A percentile compares a stretch with the other conserved stretches of the same genome.
Conservation (phyloP, 768 basidiomycete genomes). For the Pleurotus citrinopileatus region DNA sequence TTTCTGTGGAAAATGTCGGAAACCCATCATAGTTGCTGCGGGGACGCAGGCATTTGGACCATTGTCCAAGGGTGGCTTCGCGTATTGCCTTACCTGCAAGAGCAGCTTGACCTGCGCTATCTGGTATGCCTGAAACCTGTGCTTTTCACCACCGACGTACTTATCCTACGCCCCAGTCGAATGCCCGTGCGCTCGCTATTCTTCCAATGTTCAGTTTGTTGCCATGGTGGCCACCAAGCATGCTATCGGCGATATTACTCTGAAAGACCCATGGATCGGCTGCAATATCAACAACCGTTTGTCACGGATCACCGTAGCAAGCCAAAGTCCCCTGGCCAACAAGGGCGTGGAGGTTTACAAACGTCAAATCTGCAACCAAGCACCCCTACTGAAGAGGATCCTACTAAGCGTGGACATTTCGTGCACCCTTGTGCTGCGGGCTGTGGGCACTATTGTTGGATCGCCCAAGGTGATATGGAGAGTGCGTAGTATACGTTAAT, state of each 20-base stretch:
- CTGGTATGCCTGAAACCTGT: slow-evolving; percentile 48
- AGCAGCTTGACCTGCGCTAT: slow-evolving; percentile 57
- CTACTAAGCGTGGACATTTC: slow-evolving; percentile 22
- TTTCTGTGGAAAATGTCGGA: slow-evolving; percentile 66
- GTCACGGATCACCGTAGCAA: slow-evolving; percentile 12
- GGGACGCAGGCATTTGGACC: slow-evolving; percentile 25
- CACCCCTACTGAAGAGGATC: neutral
- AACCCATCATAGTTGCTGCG: slow-evolving; percentile 48
- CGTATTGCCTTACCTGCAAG: slow-evolving; percentile 59
- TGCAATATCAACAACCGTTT: slow-evolving; percentile 14
- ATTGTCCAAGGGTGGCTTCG: slow-evolving; percentile 39
- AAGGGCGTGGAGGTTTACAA: slow-evolving; percentile 14
- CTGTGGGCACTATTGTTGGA: slow-evolving; percentile 84
- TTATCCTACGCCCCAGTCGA: slow-evolving; percentile 42
- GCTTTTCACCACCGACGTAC: neutral
- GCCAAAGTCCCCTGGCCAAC: slow-evolving; percentile 14
- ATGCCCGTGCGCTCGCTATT: slow-evolving; percentile 70
- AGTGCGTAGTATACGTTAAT: neutral
- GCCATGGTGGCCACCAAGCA: slow-evolving; percentile 78
- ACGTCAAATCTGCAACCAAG: slow-evolving; percentile 9
- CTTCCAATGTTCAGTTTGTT: slow-evolving; percentile 74
- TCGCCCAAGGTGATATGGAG: slow-evolving; percentile 28
- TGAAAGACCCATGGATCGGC: slow-evolving; percentile 51
- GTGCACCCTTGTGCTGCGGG: slow-evolving; percentile 77
- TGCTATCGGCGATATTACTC: slow-evolving; percentile 74